Percentiles rank a stretch among this genome's conserved stretches.
These are phyloP conservation scores for Geranium brycei DNA, from an alignment of 345 rosid genomes.

Conservation along the genomic window DNA sequence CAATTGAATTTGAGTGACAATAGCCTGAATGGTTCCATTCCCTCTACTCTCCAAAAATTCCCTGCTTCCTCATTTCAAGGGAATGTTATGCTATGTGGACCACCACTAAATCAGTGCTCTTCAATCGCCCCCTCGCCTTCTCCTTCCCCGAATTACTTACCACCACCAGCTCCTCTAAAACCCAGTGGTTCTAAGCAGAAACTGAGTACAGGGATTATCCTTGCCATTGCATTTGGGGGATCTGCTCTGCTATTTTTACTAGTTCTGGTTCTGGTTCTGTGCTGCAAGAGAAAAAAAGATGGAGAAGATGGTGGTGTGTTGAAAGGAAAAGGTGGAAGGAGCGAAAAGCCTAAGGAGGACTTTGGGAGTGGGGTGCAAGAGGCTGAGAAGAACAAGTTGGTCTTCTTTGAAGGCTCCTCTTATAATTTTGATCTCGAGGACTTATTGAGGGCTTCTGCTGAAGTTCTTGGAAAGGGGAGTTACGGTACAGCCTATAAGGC, in stretches of 20 bases:
- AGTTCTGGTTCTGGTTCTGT: slow-evolving; percentile 30
- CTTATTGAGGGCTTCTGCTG: slow-evolving; percentile 87
- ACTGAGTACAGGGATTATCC: slow-evolving; percentile 37
- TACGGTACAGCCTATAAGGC: slow-evolving; percentile 92
- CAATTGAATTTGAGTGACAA: slow-evolving; percentile 71
- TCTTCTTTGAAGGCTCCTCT: slow-evolving; percentile 76
- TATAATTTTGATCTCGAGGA: slow-evolving; percentile 81
- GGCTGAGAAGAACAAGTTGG: slow-evolving; percentile 91
- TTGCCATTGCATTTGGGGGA: slow-evolving; percentile 60
- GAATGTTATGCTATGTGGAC: slow-evolving; percentile 50
- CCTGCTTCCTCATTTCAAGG: slow-evolving; percentile 66
- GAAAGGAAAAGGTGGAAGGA: slow-evolving; percentile 42
- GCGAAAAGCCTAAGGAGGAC: slow-evolving; percentile 54
- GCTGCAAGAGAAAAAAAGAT: slow-evolving; percentile 44
- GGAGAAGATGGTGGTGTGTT: slow-evolving; percentile 19
- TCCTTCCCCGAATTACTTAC: slow-evolving; percentile 29
- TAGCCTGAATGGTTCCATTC: slow-evolving; percentile 65
- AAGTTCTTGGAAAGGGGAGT: slow-evolving; percentile 91
- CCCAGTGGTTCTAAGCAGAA: slow-evolving; percentile 24
- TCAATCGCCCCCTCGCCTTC: slow-evolving; percentile 38
- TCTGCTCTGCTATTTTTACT: slow-evolving; percentile 33
- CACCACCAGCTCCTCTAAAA: slow-evolving; percentile 16
- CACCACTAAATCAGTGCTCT: slow-evolving; percentile 47
- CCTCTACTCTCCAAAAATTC: slow-evolving; percentile 46
- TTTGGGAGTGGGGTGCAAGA: slow-evolving; percentile 92